Percentiles rank a stretch among this genome's conserved stretches.
These are phyloP conservation scores for Pestalotiopsis sp. DNA, from an alignment of 2,329 filamentous ascomycete genomes.

Conservation along the genomic window DNA sequence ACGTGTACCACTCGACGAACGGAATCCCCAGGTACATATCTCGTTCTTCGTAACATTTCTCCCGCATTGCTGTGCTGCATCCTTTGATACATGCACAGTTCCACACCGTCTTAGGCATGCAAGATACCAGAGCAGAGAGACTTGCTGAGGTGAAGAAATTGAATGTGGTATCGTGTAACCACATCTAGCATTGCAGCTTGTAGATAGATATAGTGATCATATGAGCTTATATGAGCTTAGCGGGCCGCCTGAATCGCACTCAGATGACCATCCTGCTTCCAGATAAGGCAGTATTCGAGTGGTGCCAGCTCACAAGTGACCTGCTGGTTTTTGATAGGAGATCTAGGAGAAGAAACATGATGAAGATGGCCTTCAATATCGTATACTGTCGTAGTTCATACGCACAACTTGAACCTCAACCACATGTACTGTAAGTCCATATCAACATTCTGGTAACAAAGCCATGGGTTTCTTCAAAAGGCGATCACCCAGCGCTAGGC, in stretches of 20 bases:
- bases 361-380: background rate
- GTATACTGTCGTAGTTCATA: background rate
- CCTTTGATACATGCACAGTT: too few species aligned
- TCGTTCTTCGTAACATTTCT: too few species aligned
- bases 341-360: background rate
- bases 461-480: background rate
- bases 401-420: background rate
- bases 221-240: background rate
- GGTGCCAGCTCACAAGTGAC: slow-evolving; percentile 3
- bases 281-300: background rate
- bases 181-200: background rate
- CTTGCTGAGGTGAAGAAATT: background rate
- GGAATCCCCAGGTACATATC: too few species aligned
- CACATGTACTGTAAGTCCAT: background rate
- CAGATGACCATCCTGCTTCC: background rate
- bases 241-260: background rate
- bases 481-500: background rate
- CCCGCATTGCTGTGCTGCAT: too few species aligned
- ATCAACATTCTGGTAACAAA: background rate
- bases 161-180: background rate
- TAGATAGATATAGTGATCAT: background rate
- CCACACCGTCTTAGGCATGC: too few species aligned
- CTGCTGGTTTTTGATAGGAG: background rate
- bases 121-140: background rate
- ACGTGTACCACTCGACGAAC: too few species aligned